phyloP scores from a whole-genome alignment of 805 yeast species.

The Wickerhamomyces tratensis region DNA sequence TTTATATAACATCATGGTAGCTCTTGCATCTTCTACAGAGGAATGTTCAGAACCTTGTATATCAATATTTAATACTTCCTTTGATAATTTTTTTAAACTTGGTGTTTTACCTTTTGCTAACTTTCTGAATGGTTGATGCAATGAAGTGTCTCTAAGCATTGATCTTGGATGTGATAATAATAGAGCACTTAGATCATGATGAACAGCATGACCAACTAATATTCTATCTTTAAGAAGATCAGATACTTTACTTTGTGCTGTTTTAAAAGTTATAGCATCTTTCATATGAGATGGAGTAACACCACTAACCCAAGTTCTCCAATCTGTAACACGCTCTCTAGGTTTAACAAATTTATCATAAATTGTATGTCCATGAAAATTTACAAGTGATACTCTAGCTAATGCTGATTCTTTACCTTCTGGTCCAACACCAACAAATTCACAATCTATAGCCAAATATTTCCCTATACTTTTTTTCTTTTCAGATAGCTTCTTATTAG shows the following conservation, averaged over 20 bases:
- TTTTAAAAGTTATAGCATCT: slow-evolving; percentile 54
- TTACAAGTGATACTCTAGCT: slow-evolving; percentile 84
- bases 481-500: slow-evolving; percentile 10
- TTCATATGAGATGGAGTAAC: slow-evolving; percentile 61
- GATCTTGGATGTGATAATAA: slow-evolving; percentile 56
- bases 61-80: slow-evolving; percentile 43
- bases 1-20: slow-evolving; percentile 76
- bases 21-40: slow-evolving; percentile 85
- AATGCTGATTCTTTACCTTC: slow-evolving; percentile 62
- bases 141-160: slow-evolving; percentile 66
- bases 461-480: slow-evolving; percentile 48
- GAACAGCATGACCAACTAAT: slow-evolving; percentile 79
- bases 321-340: slow-evolving; percentile 66
- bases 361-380: slow-evolving; percentile 64
- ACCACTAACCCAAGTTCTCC: slow-evolving; percentile 93
- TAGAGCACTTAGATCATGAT: slow-evolving; percentile 67
- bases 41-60: slow-evolving; percentile 76
- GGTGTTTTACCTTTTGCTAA: slow-evolving; percentile 65
- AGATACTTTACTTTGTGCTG: slow-evolving; percentile 51
- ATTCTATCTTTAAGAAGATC: slow-evolving; percentile 44
- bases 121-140: slow-evolving; percentile 45
- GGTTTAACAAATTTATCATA: slow-evolving; percentile 75
- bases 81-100: slow-evolving; percentile 53
- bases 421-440: slow-evolving; percentile 84
- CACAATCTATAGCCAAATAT: slow-evolving; percentile 83